Evolutionary conservation across 2,329 filamentous ascomycete genomes (phyloP).

Genomic region (Colletotrichum phormii): DNA sequence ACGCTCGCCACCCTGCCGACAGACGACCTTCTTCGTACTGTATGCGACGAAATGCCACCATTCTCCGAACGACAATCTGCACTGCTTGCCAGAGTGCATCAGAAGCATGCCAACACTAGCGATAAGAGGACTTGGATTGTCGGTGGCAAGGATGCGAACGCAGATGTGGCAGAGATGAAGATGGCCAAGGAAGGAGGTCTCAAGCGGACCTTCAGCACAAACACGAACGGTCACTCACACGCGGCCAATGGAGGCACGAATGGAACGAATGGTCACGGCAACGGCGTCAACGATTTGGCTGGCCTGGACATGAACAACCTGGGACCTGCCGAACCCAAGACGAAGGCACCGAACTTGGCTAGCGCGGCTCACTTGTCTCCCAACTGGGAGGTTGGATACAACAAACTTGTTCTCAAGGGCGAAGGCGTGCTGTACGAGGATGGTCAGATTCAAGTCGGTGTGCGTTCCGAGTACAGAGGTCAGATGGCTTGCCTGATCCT

Average conservation of each 20-base stretch:
- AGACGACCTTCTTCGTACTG: constrained; percentile 90
- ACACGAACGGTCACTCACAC: constrained; percentile 59
- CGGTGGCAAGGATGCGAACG: constrained; percentile 94
- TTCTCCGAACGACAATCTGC: constrained; percentile 96
- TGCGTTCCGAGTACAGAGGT: constrained; percentile 94
- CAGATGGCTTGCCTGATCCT: constrained; percentile 95
- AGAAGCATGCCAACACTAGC: constrained; percentile 91
- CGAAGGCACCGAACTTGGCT: constrained; percentile 84
- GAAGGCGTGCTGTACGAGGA: constrained; percentile 97
- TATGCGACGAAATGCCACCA: constrained; percentile 98
- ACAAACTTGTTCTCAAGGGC: constrained; percentile 79
- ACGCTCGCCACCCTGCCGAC: constrained; percentile 86
- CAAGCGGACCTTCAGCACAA: constrained; percentile 84
- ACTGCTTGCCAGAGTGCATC: constrained; percentile 89
- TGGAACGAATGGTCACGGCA: constrained; percentile 62
- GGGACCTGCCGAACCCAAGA: constrained; percentile 66
- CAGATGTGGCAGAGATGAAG: constrained; percentile 81
- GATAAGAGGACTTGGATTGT: constrained; percentile 98
- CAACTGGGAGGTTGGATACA: constrained; percentile 93
- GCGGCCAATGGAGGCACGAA: constrained; percentile 57
- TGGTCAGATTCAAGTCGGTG: constrained; percentile 89
- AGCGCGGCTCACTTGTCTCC: constrained; percentile 93
- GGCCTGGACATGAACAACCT: constrained; percentile 83
- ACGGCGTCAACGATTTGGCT: constrained; percentile 74
- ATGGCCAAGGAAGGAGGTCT: constrained; percentile 85